These are phyloP conservation scores for Cucumis melo DNA, from an alignment of 306 rosid genomes.

Conservation along the genomic window DNA sequence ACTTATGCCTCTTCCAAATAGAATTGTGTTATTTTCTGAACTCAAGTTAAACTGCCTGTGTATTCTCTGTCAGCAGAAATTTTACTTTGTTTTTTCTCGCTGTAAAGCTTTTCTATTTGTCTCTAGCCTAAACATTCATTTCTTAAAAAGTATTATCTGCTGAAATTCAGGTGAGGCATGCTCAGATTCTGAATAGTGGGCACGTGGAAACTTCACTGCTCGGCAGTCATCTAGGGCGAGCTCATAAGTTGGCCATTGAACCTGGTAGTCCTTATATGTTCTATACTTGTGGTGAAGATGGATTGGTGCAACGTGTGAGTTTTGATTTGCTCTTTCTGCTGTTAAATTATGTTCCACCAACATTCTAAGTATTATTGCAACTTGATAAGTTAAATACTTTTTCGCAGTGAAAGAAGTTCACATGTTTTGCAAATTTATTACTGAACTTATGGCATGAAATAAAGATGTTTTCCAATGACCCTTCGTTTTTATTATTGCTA, in stretches of 20 bases:
- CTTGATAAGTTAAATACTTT: background rate
- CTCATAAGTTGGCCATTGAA: slow-evolving; percentile 89
- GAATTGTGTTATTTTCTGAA: background rate
- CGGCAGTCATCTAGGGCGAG: slow-evolving; percentile 58
- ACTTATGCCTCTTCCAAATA: too few species aligned
- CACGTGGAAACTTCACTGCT: slow-evolving; percentile 38
- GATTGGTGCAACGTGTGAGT: slow-evolving; percentile 85
- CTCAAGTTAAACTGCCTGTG: background rate
- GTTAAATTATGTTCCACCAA: background rate
- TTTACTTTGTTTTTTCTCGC: background rate
- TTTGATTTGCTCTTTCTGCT: slow-evolving; percentile 6
- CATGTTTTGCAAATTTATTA: background rate
- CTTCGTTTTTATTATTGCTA: background rate
- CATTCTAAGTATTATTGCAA: background rate
- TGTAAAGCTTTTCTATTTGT: background rate
- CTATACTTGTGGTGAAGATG: slow-evolving; percentile 95
- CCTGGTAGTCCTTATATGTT: slow-evolving; percentile 93
- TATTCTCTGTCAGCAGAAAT: background rate
- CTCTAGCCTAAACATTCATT: background rate
- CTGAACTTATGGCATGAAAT: background rate
- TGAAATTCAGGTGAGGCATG: slow-evolving; percentile 69
- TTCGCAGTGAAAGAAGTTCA: background rate
- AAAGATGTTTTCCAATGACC: background rate
- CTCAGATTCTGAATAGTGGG: slow-evolving; percentile 45
- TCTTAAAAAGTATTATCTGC: slow-evolving; percentile 2